Conservation (phyloP, 495 filamentous ascomycete species). For the Neurospora sp. region DNA sequence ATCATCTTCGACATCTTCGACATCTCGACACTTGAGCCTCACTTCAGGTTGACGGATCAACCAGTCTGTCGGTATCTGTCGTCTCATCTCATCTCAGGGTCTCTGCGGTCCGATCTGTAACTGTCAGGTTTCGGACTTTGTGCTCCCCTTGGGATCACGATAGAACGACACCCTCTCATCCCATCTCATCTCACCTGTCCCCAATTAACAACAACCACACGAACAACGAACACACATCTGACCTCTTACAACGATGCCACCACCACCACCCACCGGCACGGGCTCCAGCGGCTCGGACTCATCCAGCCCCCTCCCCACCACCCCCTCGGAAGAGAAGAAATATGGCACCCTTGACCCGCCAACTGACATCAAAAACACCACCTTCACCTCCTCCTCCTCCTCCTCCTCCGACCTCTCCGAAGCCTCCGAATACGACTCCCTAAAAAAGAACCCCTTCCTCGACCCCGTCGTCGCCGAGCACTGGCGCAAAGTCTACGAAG, state of each 20-base stretch:
- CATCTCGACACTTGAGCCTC: background rate
- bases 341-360: too few relatives aligned
- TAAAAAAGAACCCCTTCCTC: constrained; percentile 29
- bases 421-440: constrained; percentile 1
- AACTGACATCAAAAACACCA: too few relatives aligned
- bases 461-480: constrained; percentile 36
- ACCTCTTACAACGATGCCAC: background rate
- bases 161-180: background rate
- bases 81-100: background rate
- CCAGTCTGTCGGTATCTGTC: background rate
- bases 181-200: background rate
- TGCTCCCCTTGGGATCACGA: background rate
- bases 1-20: background rate
- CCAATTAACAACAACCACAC: background rate
- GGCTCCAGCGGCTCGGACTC: too few relatives aligned
- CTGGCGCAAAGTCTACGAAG: constrained; percentile 38
- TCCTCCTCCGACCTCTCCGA: background rate
- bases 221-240: background rate
- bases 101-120: background rate
- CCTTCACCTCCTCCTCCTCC: background rate
- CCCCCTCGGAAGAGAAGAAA: background rate
- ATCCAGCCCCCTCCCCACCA: background rate
- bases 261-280: background rate
- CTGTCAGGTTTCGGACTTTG: background rate
- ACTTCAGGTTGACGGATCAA: too few relatives aligned